Evolutionary conservation across 2,329 filamentous ascomycete species (phyloP).

Genomic region (Colletotrichum sansevieriae): DNA sequence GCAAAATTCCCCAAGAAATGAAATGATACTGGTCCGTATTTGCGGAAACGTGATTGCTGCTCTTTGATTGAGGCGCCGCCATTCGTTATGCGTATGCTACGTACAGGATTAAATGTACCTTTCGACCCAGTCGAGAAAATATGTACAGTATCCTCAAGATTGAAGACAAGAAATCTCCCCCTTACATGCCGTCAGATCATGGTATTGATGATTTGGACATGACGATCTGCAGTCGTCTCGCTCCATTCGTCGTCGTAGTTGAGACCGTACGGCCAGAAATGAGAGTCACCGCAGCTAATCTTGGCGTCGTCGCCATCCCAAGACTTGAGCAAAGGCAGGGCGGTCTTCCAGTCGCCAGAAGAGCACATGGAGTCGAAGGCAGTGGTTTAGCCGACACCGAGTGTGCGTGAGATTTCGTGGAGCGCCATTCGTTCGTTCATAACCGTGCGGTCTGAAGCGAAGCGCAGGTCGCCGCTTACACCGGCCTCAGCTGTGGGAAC

Average conservation of each 20-base stretch:
- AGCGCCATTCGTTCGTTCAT: slow-evolving; percentile 64
- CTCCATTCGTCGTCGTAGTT: slow-evolving; percentile 61
- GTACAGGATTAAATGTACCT: background rate
- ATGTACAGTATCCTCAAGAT: background rate
- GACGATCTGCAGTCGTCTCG: slow-evolving; percentile 58
- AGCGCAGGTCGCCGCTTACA: slow-evolving; percentile 61
- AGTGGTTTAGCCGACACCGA: slow-evolving; percentile 60
- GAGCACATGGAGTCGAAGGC: slow-evolving; percentile 56
- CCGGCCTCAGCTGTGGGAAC: slow-evolving; percentile 61
- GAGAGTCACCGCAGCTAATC: slow-evolving; percentile 56
- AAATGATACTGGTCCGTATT: too few species aligned
- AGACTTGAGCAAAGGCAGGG: slow-evolving; percentile 53
- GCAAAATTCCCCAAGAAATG: too few species aligned
- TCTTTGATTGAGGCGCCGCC: too few species aligned
- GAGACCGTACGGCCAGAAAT: slow-evolving; percentile 58
- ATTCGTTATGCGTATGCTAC: background rate
- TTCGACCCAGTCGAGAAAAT: background rate
- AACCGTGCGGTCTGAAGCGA: slow-evolving; percentile 59
- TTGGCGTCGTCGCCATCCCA: slow-evolving; percentile 55
- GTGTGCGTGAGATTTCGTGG: slow-evolving; percentile 62
- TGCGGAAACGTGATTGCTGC: too few species aligned
- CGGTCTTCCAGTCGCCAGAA: slow-evolving; percentile 57
- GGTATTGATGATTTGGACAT: slow-evolving; percentile 58
- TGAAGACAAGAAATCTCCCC: background rate
- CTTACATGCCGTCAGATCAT: slow-evolving; percentile 57